These are phyloP conservation scores for Mycena alexandri DNA, from an alignment of 768 basidiomycete genomes.

Conservation along the genomic window DNA sequence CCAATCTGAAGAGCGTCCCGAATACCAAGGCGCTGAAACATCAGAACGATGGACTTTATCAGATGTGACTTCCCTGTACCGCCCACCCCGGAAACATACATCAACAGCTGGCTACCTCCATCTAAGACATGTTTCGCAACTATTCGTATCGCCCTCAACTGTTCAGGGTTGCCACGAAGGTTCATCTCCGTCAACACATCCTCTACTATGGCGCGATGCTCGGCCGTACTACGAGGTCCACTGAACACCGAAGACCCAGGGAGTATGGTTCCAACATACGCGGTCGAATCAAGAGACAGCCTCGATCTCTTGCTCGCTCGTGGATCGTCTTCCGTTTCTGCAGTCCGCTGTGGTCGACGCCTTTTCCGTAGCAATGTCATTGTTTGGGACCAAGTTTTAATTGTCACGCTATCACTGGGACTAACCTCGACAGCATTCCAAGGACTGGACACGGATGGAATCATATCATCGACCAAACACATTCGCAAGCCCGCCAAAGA, in stretches of 20 bases:
- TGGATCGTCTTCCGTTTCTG: no score
- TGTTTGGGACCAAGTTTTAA: not conserved
- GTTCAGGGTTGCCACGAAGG: slow-evolving; percentile 23
- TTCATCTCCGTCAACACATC: not conserved
- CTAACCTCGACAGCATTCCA: not conserved
- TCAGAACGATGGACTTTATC: slow-evolving; percentile 36
- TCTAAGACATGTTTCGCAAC: slow-evolving; percentile 25
- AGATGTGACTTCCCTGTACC: slow-evolving; percentile 49
- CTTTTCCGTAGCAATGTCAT: no score
- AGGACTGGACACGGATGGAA: not conserved
- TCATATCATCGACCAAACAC: not conserved
- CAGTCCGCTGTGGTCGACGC: no score
- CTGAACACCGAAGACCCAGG: not conserved
- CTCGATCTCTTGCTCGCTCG: no score
- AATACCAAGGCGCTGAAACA: slow-evolving; percentile 31
- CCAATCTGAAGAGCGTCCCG: slow-evolving; percentile 2
- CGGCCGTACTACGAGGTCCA: not conserved
- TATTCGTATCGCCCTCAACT: slow-evolving; percentile 32
- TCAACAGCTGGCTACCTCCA: slow-evolving; percentile 36
- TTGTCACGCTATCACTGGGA: not conserved
- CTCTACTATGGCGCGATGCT: not conserved
- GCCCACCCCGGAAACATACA: slow-evolving; percentile 46
- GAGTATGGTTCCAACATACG: not conserved
- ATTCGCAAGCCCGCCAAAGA: not conserved
- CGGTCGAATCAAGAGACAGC: not conserved